These are phyloP conservation scores for Helicostylum pulchrum DNA, from an alignment of 192 early-diverging fungal genomes.

Conservation along the genomic window DNA sequence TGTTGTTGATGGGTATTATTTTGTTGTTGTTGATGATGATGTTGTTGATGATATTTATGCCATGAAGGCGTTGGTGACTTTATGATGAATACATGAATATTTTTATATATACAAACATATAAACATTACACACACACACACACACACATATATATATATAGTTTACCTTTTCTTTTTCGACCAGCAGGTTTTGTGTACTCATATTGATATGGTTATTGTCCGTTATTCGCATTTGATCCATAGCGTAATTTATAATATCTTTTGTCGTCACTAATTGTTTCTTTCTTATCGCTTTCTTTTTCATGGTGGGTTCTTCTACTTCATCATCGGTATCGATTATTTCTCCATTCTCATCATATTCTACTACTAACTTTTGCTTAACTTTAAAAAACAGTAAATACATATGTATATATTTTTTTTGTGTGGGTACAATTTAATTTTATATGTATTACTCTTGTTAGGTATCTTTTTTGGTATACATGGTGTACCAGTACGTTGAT, in stretches of 20 bases:
- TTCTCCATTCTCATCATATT: slow-evolving; percentile 34
- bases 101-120: background rate
- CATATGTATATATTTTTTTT: background rate
- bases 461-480: slow-evolving; percentile 18
- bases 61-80: no score
- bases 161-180: background rate
- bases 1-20: no score
- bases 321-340: slow-evolving; percentile 30
- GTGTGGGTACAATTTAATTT: background rate
- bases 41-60: background rate
- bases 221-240: slow-evolving; percentile 4
- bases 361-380: slow-evolving; percentile 27
- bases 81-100: no score
- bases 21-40: background rate
- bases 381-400: slow-evolving; percentile 13
- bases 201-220: background rate
- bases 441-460: slow-evolving; percentile 19
- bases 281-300: background rate
- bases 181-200: no score
- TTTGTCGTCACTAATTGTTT: background rate
- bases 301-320: background rate
- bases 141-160: background rate
- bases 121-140: background rate
- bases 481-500: slow-evolving; percentile 31
- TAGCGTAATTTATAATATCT: slow-evolving; percentile 10